Conservation (phyloP, 2,329 filamentous ascomycete species). For the Camillea tinctor region DNA sequence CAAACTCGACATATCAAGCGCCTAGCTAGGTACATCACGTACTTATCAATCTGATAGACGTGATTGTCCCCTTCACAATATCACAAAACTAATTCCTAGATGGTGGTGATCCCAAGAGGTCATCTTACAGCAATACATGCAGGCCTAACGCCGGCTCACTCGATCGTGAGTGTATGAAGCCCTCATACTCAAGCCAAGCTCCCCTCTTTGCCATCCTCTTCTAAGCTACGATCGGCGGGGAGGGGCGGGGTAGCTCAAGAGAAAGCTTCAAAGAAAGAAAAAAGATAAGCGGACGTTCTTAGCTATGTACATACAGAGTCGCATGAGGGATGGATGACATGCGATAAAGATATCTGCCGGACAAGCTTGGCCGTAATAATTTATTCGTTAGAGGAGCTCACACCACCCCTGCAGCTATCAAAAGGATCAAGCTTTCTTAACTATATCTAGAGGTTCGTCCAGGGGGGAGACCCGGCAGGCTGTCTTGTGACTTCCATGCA, state of each 20-base stretch:
- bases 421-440: neutral
- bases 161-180: neutral
- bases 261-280: neutral
- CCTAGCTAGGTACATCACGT: neutral
- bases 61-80: neutral
- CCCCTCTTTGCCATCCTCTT: no score
- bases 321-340: neutral
- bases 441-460: neutral
- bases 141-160: neutral
- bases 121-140: neutral
- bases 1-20: neutral
- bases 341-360: neutral
- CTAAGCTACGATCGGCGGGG: neutral
- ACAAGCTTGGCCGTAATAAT: neutral
- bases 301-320: neutral
- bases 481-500: neutral
- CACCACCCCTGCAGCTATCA: neutral
- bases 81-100: neutral
- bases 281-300: neutral
- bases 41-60: neutral
- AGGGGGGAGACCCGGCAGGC: neutral
- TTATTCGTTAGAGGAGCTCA: neutral
- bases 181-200: neutral
- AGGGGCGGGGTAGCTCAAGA: neutral
- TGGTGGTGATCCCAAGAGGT: neutral